phyloP scores from a whole-genome alignment of 345 rosid species.

The Eucalyptus caleyi region DNA sequence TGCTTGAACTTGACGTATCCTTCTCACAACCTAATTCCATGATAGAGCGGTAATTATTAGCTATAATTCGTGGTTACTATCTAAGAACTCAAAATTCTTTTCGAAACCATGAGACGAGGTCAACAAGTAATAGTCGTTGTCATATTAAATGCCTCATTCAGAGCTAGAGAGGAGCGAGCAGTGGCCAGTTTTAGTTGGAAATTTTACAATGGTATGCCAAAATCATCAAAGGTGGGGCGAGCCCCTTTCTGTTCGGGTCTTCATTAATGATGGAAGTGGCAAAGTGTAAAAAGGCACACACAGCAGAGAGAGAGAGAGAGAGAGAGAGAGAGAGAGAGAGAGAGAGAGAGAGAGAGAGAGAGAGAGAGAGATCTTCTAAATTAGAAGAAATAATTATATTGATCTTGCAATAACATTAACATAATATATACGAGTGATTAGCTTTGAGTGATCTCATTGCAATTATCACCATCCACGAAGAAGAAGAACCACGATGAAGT shows the following conservation, averaged over 20 bases:
- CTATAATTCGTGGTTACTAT: background rate
- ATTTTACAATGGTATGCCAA: background rate
- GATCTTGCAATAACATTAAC: background rate
- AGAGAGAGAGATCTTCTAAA: background rate
- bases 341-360: too few species aligned
- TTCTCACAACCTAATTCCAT: background rate
- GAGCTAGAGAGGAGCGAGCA: background rate
- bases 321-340: background rate
- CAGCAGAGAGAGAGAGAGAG: background rate
- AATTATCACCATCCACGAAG: background rate
- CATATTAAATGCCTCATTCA: background rate
- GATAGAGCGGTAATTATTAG: background rate
- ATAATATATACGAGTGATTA: background rate
- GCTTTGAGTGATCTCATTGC: background rate
- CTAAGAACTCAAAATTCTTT: background rate
- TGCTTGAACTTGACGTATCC: background rate
- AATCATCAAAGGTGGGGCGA: background rate
- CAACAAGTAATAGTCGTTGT: background rate
- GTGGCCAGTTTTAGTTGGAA: background rate
- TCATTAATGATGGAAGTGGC: background rate
- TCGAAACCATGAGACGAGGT: background rate
- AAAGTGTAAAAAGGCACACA: background rate
- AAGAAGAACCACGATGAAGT: background rate
- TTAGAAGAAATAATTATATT: background rate
- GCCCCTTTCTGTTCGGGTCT: background rate